Base-by-base conservation (phyloP, 352 stramenopile genomes). In the Pythium guiyangense region DNA sequence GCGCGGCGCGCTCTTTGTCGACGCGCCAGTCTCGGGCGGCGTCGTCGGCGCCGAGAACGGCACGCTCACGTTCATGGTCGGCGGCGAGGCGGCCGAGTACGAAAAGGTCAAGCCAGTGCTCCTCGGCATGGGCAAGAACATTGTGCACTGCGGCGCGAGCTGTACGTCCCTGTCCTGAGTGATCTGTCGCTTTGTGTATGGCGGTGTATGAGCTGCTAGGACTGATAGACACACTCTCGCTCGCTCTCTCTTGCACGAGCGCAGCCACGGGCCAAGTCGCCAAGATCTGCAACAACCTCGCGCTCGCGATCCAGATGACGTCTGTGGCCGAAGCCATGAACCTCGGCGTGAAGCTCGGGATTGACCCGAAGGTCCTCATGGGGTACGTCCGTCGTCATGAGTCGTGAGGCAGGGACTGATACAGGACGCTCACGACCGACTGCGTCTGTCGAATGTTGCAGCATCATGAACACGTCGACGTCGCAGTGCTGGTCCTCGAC, bases 51-150 rank as follows among this genome's bases (percentile, higher is more conserved):
- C 97, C 6, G 79, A 96, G 66, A 94, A 96, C 59, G 96, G 77
- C 27, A 99, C 94, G 43, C 75, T 99, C 17, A 99, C 96, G n/a
- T 99, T 99, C 76, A 99, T 99, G 90, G 90, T 98, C 39, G 94
- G 95, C 45, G 89, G 86, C 50, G 66, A 74, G 40, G 50, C 55
- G 15, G 56, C 67, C 2, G 83, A 88, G 46, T 94, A 88, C 52
- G 67, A 91, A 44, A 60, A 69, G 11, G 73, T 91, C 49, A 90
- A 90, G 70, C 80, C 84, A 18, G 60, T 97, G 29, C 70, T 99
- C 34, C 59, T 86, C 52, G 66, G 71, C 18, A 99, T 99, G 97
- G 96, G 97, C 34, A 86, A 92, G 61, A 97, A 97, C 65, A 78
- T 98, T 20, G 83, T 98, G 46, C 79, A 97, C 64, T 98, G 92